Evolutionary conservation across 768 basidiomycete genomes (phyloP).

Genomic region (Antrodiella citrinella): DNA sequence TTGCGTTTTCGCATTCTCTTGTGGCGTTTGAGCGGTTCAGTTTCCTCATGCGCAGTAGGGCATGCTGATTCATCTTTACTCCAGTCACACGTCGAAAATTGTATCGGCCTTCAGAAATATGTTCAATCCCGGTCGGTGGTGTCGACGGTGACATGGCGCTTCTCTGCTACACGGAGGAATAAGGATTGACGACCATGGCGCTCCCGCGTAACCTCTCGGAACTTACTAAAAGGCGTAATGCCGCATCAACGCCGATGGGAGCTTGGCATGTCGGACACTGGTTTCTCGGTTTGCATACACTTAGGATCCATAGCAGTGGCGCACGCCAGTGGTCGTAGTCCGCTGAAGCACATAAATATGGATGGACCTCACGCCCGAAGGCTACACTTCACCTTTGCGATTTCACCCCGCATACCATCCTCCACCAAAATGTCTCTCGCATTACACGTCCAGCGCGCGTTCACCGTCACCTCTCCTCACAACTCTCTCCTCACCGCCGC

Average conservation of each 20-base stretch:
- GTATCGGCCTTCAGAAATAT: not conserved
- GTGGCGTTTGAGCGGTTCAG: constrained; percentile 6
- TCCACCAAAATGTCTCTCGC: constrained; percentile 6
- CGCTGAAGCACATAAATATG: constrained; percentile 6
- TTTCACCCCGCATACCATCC: not conserved
- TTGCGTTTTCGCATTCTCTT: too few species aligned
- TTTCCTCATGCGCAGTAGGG: not conserved
- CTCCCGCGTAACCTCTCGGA: not conserved
- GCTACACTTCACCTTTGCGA: too few species aligned
- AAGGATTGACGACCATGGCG: not conserved
- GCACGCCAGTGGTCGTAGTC: not conserved
- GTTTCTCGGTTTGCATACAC: not conserved
- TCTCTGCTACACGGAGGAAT: not conserved
- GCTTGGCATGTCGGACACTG: not conserved
- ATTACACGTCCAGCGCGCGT: constrained; percentile 6
- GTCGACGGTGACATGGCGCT: not conserved
- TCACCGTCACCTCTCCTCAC: constrained; percentile 4
- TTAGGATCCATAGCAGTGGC: not conserved
- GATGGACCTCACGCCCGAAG: too few species aligned
- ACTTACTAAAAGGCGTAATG: constrained; percentile 4
- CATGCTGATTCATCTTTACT: too few species aligned
- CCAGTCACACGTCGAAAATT: not conserved
- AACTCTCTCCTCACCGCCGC: constrained; percentile 2
- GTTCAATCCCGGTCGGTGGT: too few species aligned
- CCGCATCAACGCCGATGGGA: constrained; percentile 13